Evolutionary conservation across 768 basidiomycete genomes (phyloP), one percentile per base, ranked within the genome.

Genomic region (Trametes punicea): DNA sequence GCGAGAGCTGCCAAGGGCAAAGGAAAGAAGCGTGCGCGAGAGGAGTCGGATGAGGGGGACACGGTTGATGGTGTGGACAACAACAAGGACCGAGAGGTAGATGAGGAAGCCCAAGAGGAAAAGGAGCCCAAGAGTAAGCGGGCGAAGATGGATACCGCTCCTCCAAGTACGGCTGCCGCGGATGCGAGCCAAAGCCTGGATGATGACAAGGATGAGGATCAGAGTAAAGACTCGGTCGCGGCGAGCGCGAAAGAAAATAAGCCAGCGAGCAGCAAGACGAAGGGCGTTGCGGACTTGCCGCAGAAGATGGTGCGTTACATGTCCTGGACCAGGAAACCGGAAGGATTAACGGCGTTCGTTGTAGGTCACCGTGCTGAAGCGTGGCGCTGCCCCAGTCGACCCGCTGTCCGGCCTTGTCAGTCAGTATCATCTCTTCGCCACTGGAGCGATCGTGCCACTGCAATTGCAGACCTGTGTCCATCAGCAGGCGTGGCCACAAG

Each of bases 371-470:
- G 67, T 83, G 6, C 40, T 84, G 30, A 81, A 80, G 66, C 70
- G 81, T 23, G 81, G 81, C 15, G 75, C 77, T 15, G 82, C 81
- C 6, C 82, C 82, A 27, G 81, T 83, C 3, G 82, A 84, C 63
- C 73, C 77, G 0, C 42, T 51, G 26, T 81, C 80, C 16, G 65
- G 67, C 16, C 71, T 68, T 64, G 76, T 80, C 50, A 62, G 81
- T 81, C 59, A 63, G 80, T 77, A 46, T 52, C 46, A 0, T 8
- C 18, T 9, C 15, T 16, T n/a, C n/a, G n/a, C n/a, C n/a, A n/a
- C n/a, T n/a, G n/a, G n/a, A n/a, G n/a, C n/a, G n/a, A n/a, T n/a
- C n/a, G n/a, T n/a, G n/a, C n/a, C n/a, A n/a, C n/a, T n/a, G n/a
- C n/a, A n/a, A n/a, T n/a, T n/a, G n/a, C n/a, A n/a, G n/a, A n/a